These are phyloP conservation scores for Hypoxylon fragiforme DNA, from an alignment of 495 filamentous ascomycete genomes.

Conservation along the genomic window DNA sequence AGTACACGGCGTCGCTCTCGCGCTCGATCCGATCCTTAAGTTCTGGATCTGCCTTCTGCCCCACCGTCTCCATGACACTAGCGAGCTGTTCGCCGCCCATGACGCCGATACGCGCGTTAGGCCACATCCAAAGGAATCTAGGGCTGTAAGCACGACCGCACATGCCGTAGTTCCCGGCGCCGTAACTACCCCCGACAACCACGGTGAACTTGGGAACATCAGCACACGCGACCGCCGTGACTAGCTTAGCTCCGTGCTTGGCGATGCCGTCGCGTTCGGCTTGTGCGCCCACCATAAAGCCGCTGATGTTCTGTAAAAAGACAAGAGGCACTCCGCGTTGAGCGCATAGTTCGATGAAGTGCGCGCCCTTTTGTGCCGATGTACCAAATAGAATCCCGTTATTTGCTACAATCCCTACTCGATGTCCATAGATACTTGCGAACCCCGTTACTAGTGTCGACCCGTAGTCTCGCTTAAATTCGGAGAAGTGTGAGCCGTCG, in stretches of 20 bases:
- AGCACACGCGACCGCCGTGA: slow-evolving; percentile 93
- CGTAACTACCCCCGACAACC: slow-evolving; percentile 89
- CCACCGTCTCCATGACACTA: slow-evolving; percentile 92
- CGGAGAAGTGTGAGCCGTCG: slow-evolving; percentile 84
- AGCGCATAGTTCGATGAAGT: slow-evolving; percentile 97
- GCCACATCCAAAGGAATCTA: slow-evolving; percentile 95
- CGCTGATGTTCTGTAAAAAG: slow-evolving; percentile 95
- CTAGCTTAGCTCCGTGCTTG: slow-evolving; percentile 96
- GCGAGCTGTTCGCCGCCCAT: slow-evolving; percentile 96
- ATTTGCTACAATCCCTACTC: slow-evolving; percentile 92
- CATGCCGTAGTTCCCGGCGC: slow-evolving; percentile 69
- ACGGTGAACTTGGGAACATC: slow-evolving; percentile 98
- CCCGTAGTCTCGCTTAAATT: slow-evolving; percentile 95
- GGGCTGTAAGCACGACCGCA: slow-evolving; percentile 93
- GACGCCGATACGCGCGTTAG: slow-evolving; percentile 89
- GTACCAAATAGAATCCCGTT: slow-evolving; percentile 97
- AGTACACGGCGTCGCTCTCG: slow-evolving; percentile 88
- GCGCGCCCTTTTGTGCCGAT: slow-evolving; percentile 88
- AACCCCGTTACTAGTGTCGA: slow-evolving; percentile 92
- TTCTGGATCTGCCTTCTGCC: slow-evolving; percentile 77
- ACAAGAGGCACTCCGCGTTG: slow-evolving; percentile 87
- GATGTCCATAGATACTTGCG: slow-evolving; percentile 85
- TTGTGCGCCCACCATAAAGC: slow-evolving; percentile 96
- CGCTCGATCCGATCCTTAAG: slow-evolving; percentile 83
- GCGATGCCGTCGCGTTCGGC: slow-evolving; percentile 95